A percentile compares a stretch with the other conserved stretches of the same genome.
These are phyloP conservation scores for Entrophospora sp. DNA, from an alignment of 192 early-diverging fungal species.

Conservation along the genomic window DNA sequence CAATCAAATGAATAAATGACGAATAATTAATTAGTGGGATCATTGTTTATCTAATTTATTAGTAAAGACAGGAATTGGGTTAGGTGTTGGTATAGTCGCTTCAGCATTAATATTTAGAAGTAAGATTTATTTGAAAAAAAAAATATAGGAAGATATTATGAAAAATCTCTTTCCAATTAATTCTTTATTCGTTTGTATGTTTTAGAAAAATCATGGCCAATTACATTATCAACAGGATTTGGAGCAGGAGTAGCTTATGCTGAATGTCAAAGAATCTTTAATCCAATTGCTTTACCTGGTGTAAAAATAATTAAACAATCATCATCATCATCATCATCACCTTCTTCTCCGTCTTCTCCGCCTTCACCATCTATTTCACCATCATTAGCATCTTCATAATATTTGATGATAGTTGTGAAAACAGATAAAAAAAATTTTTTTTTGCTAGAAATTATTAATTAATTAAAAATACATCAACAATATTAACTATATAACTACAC, in stretches of 20 bases:
- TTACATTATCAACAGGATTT: slow-evolving; percentile 72
- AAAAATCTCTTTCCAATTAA: not conserved
- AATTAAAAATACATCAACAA: too few species aligned
- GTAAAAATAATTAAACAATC: slow-evolving; percentile 22
- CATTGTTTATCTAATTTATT: slow-evolving; percentile 71
- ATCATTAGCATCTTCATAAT: too few species aligned
- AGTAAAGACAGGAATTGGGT: slow-evolving; percentile 72
- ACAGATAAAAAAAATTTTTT: too few species aligned
- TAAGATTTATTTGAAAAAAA: slow-evolving; percentile 30
- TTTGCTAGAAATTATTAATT: too few species aligned
- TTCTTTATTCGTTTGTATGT: not conserved
- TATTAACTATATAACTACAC: too few species aligned
- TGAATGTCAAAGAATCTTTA: slow-evolving; percentile 62
- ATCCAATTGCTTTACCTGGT: slow-evolving; percentile 42
- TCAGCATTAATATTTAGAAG: slow-evolving; percentile 81
- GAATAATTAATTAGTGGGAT: slow-evolving; percentile 75
- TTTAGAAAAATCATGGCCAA: slow-evolving; percentile 74
- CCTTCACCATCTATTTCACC: too few species aligned
- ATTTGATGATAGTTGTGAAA: too few species aligned
- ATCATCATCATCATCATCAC: not conserved
- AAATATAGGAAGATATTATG: not conserved
- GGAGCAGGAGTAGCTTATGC: slow-evolving; percentile 77
- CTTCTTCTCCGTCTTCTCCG: too few species aligned
- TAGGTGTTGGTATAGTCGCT: slow-evolving; percentile 78
- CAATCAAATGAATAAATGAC: not conserved